Evolutionary conservation across 768 basidiomycete species (phyloP).

Genomic region (Pleurotus djamor): DNA sequence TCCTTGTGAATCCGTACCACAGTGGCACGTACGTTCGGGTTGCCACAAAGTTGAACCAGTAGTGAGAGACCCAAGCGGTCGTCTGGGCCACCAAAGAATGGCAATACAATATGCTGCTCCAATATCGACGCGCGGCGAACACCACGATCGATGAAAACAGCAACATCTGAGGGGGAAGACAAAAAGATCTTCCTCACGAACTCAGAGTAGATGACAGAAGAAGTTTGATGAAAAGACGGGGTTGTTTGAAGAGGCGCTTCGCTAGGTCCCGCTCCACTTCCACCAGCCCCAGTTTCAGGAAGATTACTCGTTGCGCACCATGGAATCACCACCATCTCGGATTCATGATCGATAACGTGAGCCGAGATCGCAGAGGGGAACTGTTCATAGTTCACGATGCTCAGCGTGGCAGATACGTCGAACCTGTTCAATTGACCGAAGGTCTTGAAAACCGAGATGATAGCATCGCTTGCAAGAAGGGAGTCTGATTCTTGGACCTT

Average conservation of each 20-base stretch:
- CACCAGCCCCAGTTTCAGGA: conserved; percentile 22
- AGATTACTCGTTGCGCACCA: conserved; percentile 57
- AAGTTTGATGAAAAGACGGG: conserved; percentile 74
- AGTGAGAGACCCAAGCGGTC: conserved; percentile 84
- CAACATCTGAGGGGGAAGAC: conserved; percentile 72
- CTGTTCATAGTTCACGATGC: conserved; percentile 74
- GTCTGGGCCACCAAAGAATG: conserved; percentile 95
- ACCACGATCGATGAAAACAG: conserved; percentile 82
- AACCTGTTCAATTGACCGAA: conserved; percentile 74
- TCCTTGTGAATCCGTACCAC: conserved; percentile 60
- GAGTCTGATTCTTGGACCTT: conserved; percentile 74
- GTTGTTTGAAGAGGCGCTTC: conserved; percentile 16
- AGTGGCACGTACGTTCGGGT: conserved; percentile 65
- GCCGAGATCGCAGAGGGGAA: conserved; percentile 65
- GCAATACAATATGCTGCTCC: conserved; percentile 70
- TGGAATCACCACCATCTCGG: conserved; percentile 81
- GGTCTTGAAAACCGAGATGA: conserved; percentile 73
- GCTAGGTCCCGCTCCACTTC: conserved; percentile 13
- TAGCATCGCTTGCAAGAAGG: conserved; percentile 67
- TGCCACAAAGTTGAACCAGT: conserved; percentile 73
- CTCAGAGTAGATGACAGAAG: conserved; percentile 68
- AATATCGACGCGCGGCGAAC: conserved; percentile 22
- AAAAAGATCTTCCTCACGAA: conserved; percentile 84
- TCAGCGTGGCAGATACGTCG: conserved; percentile 63
- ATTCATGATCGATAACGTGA: conserved; percentile 51